Evolutionary conservation across 768 basidiomycete species (phyloP).

Genomic region (Boletus rubescentipes): DNA sequence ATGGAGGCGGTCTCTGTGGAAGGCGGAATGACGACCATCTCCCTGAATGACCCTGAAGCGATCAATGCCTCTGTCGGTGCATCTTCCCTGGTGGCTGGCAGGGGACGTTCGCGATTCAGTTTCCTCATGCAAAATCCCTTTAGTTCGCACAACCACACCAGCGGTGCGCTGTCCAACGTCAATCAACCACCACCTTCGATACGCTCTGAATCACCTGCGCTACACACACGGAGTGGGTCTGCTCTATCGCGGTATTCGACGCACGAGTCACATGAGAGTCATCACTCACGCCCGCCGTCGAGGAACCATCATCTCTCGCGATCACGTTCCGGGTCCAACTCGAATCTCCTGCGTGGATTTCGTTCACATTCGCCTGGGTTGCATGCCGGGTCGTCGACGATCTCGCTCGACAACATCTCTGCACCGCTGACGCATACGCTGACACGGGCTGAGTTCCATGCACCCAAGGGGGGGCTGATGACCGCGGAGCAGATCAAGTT

Average conservation of each 20-base stretch:
- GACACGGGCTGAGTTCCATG: conserved; percentile 67
- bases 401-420: conserved; percentile 74
- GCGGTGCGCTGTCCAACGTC: conserved; percentile 15
- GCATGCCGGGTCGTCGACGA: conserved; percentile 59
- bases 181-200: conserved; percentile 7
- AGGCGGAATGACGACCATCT: conserved; percentile 7
- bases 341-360: conserved; percentile 35
- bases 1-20: conserved; percentile 41
- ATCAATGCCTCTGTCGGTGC: background rate
- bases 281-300: conserved; percentile 21
- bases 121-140: conserved; percentile 42
- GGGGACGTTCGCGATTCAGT: conserved; percentile 45
- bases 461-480: conserved; percentile 42
- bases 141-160: conserved; percentile 28
- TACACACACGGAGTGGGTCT: conserved; percentile 18
- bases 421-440: conserved; percentile 74
- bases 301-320: conserved; percentile 34
- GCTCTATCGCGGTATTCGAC: conserved; percentile 23
- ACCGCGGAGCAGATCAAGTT: conserved; percentile 60
- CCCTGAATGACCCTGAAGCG: conserved; percentile 23
- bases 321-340: conserved; percentile 38
- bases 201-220: conserved; percentile 21
- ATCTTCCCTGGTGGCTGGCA: background rate
- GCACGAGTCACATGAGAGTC: conserved; percentile 22
- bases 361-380: conserved; percentile 39